phyloP scores from a whole-genome alignment of 2,329 filamentous ascomycete genomes.

The Niveomyces coronatus region DNA sequence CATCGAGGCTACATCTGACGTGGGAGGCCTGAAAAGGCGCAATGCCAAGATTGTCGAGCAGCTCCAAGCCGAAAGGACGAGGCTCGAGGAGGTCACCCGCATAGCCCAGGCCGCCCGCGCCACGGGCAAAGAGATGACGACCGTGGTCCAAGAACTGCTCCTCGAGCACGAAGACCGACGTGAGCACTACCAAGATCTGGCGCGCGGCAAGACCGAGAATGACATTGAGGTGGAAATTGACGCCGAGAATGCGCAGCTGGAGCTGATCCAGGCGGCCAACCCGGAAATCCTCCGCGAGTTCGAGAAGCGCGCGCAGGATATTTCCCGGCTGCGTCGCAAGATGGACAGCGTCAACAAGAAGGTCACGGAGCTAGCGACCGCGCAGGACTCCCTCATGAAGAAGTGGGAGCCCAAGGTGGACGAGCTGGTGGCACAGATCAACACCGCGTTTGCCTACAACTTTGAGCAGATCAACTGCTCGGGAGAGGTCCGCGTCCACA shows the following conservation, averaged over 20 bases:
- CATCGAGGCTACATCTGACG: slow-evolving; percentile 77
- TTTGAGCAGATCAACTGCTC: slow-evolving; percentile 92
- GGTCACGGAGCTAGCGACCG: slow-evolving; percentile 42
- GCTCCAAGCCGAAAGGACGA: slow-evolving; percentile 36
- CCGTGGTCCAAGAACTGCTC: slow-evolving; percentile 30
- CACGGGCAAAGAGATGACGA: slow-evolving; percentile 19
- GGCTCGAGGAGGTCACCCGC: slow-evolving; percentile 28
- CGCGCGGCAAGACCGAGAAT: slow-evolving; percentile 43
- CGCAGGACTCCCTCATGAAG: slow-evolving; percentile 56
- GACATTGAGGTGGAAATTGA: slow-evolving; percentile 64
- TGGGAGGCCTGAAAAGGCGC: slow-evolving; percentile 54
- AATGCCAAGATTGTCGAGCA: slow-evolving; percentile 48
- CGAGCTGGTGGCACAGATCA: slow-evolving; percentile 67
- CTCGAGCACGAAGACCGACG: slow-evolving; percentile 27
- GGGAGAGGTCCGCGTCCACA: slow-evolving; percentile 79
- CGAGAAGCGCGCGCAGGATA: slow-evolving; percentile 59
- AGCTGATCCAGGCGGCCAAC: slow-evolving; percentile 70
- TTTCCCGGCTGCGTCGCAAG: slow-evolving; percentile 49
- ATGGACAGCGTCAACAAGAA: slow-evolving; percentile 45
- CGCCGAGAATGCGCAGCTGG: slow-evolving; percentile 63
- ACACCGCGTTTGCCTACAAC: slow-evolving; percentile 82
- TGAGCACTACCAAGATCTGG: slow-evolving; percentile 33
- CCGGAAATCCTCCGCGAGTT: slow-evolving; percentile 67
- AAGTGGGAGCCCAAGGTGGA: slow-evolving; percentile 83
- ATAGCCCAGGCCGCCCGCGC: slow-evolving; percentile 28